Percentiles rank a stretch among this genome's conserved stretches.
These are phyloP conservation scores for Phytophthora palmivora DNA, from an alignment of 352 stramenopile genomes.

Conservation along the genomic window DNA sequence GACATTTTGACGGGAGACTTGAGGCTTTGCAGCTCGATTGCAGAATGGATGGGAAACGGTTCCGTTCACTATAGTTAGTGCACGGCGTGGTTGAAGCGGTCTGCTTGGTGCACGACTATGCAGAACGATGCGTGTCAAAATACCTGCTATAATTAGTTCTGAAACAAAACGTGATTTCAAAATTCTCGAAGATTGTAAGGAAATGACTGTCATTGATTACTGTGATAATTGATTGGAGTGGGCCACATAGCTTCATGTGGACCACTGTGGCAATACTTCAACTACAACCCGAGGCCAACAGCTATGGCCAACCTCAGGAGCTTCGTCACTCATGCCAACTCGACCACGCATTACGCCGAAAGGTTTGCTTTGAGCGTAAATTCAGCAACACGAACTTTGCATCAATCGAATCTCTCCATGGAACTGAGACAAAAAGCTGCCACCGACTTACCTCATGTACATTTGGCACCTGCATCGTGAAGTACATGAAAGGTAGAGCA, in stretches of 20 bases:
- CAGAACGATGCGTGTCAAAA: not conserved
- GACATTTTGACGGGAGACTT: slow-evolving; percentile 21
- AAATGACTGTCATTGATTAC: not conserved
- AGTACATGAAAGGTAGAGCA: too few species aligned
- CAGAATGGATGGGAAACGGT: slow-evolving; percentile 16
- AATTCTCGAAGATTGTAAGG: too few species aligned
- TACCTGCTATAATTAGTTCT: slow-evolving; percentile 10
- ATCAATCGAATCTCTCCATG: too few species aligned
- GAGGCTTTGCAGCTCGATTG: slow-evolving; percentile 15
- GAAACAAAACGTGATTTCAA: too few species aligned
- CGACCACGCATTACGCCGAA: too few species aligned
- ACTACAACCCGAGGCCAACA: not conserved
- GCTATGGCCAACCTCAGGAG: slow-evolving; percentile 5
- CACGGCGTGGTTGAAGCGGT: slow-evolving; percentile 27
- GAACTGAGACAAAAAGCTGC: too few species aligned
- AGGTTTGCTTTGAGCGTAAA: too few species aligned
- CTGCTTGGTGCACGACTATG: slow-evolving; percentile 23
- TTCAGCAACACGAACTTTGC: too few species aligned
- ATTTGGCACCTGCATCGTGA: too few species aligned
- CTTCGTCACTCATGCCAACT: not conserved
- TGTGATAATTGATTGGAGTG: not conserved
- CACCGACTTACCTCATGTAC: too few species aligned
- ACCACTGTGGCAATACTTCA: slow-evolving; percentile 1
- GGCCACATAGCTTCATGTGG: not conserved
- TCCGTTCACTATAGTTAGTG: slow-evolving; percentile 3